phyloP scores from a whole-genome alignment of 495 filamentous ascomycete genomes.

The Penicillium cataractarum region DNA sequence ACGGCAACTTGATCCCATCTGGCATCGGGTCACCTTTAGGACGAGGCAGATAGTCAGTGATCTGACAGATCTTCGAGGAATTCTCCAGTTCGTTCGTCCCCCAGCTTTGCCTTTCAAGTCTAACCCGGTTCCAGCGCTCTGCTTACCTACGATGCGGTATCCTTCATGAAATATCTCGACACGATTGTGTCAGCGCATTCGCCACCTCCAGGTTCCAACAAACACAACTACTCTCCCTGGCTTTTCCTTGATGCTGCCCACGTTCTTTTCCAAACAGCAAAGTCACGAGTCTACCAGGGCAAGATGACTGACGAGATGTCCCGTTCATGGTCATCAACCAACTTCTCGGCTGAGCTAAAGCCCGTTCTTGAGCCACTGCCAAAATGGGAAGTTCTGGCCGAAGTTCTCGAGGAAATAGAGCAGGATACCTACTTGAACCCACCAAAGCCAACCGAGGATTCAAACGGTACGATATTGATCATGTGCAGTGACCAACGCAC shows the following conservation, averaged over 20 bases:
- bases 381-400: conserved; percentile 87
- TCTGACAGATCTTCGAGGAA: conserved; percentile 79
- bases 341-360: conserved; percentile 68
- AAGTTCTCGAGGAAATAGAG: conserved; percentile 91
- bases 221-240: conserved; percentile 92
- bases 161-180: conserved; percentile 90
- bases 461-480: conserved; percentile 86
- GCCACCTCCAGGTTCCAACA: conserved; percentile 83
- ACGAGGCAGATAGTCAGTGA: conserved; percentile 93
- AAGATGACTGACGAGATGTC: conserved; percentile 54
- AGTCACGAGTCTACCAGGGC: conserved; percentile 83
- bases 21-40: conserved; percentile 94
- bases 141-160: conserved; percentile 86
- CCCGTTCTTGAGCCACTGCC: conserved; percentile 94
- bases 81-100: conserved; percentile 67
- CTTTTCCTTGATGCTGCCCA: conserved; percentile 94
- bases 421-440: conserved; percentile 87
- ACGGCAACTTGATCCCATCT: conserved; percentile 91
- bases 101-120: not conserved
- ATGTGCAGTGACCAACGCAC: conserved; percentile 93
- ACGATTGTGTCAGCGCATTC: conserved; percentile 90
- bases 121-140: conserved; percentile 54
- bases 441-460: conserved; percentile 66
- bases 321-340: conserved; percentile 32
- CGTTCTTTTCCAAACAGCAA: conserved; percentile 90